Conservation (phyloP, 1,284 basidiomycete species). For the Phenoliferia sp. region DNA sequence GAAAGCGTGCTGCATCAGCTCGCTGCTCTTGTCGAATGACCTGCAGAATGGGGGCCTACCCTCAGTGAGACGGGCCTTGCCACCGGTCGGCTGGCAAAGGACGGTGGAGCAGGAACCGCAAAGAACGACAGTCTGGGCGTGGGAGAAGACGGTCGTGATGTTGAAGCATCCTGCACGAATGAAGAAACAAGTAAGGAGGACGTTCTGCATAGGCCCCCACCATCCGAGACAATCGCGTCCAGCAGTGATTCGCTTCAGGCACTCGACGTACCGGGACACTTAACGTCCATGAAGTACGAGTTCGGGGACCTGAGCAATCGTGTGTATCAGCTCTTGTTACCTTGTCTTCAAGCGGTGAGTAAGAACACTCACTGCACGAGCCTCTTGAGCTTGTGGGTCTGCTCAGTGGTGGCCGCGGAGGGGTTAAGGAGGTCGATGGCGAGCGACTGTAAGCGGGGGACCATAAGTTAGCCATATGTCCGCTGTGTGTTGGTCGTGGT, state of each 20-base stretch:
- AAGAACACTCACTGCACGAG: slow-evolving; percentile 71
- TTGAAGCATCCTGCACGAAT: slow-evolving; percentile 65
- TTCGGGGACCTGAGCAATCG: slow-evolving; percentile 54
- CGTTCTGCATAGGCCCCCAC: no score
- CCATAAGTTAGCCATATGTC: not conserved
- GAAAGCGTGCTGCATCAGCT: not conserved
- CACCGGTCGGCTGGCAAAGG: slow-evolving; percentile 97
- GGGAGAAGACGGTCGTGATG: slow-evolving; percentile 92
- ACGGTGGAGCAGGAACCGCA: slow-evolving; percentile 92
- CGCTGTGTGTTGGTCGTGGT: not conserved
- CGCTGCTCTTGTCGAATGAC: slow-evolving; percentile 2
- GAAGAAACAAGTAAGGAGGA: not conserved
- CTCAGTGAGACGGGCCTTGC: slow-evolving; percentile 96
- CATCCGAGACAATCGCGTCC: no score
- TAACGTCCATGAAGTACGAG: slow-evolving; percentile 99
- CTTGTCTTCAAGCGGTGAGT: slow-evolving; percentile 10
- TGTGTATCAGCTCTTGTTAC: not conserved
- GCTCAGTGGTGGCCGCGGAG: slow-evolving; percentile 76
- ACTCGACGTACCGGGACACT: slow-evolving; percentile 72
- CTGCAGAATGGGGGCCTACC: slow-evolving; percentile 56
- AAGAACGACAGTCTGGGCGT: slow-evolving; percentile 87
- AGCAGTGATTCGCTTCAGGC: not conserved
- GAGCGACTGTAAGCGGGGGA: slow-evolving; percentile 64
- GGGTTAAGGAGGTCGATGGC: slow-evolving; percentile 98
- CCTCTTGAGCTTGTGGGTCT: slow-evolving; percentile 91